Evolutionary conservation across 495 filamentous ascomycete species (phyloP).

Genomic region (Entonaema liquescens): DNA sequence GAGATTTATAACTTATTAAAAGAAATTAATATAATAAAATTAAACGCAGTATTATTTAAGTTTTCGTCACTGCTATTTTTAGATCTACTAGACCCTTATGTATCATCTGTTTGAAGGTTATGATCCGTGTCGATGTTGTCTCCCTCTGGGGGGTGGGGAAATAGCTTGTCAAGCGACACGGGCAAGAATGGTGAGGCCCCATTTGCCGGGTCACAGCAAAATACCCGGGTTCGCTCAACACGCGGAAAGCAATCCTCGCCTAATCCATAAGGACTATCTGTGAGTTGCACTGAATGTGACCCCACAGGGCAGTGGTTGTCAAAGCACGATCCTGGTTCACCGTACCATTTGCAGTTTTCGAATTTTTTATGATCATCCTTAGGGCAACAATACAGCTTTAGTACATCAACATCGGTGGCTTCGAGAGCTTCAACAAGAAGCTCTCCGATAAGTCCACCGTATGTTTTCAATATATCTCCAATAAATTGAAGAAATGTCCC

Average conservation of each 20-base stretch:
- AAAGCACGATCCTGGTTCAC: neutral
- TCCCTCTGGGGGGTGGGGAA: conserved; percentile 39
- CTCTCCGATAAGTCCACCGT: neutral
- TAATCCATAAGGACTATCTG: neutral
- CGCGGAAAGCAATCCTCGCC: neutral
- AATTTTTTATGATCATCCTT: neutral
- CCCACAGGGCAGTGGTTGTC: neutral
- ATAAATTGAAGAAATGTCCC: neutral
- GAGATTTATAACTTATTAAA: conserved; percentile 40
- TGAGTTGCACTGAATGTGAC: neutral
- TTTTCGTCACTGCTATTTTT: conserved; percentile 38
- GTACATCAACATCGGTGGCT: neutral
- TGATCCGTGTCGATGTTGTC: conserved; percentile 40
- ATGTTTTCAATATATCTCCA: neutral
- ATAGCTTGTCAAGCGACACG: conserved; percentile 48
- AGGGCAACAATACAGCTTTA: neutral
- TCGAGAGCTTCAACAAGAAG: neutral
- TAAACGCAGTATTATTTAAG: conserved; percentile 39
- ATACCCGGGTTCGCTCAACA: neutral
- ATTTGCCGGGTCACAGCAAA: neutral
- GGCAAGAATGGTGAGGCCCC: conserved; percentile 39
- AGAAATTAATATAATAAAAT: conserved; percentile 44
- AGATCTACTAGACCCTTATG: neutral
- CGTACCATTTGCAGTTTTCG: neutral
- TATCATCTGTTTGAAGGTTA: conserved; percentile 38